Evolutionary conservation across 345 rosid species (phyloP), one percentile per base, ranked within the genome.

Genomic region (Heritiera fomes): DNA sequence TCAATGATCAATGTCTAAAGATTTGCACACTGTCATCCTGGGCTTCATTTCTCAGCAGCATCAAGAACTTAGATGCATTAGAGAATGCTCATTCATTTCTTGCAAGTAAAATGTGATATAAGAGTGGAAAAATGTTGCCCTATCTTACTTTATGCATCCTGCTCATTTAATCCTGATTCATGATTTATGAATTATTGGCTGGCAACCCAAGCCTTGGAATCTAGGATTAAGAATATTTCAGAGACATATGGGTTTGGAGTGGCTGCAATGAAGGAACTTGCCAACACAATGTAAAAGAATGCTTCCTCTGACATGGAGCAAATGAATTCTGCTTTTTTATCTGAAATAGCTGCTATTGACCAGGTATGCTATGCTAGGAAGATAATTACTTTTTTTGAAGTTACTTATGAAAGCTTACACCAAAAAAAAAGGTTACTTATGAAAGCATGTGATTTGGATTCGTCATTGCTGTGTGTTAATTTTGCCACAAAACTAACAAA

Each of bases 11-110:
- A 23, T 23, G 86, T 79, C 87, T 95, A 78, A 90, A 88, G 88
- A 85, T 77, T 65, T 93, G 83, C 98, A 91, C 81, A 89, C 82
- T 73, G 85, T 86, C 78, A 87, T 93, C 65, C 79, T 95, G 28
- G 91, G 92, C 11, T 95, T 94, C 69, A 87, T 93, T 81, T 89
- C 91, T 87, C 93, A 92, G 81, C 99, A 93, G 81, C 96, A 92
- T 78, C 91, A 95, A 70, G 91, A 90, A 61, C 75, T 95, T 60
- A 88, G 93, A 87, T 83, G 88, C 85, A 85, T 92, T 91, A 84
- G 99, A 95, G 63, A 90, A 91, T 75, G 67, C 79, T 32, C 83
- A 83, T 61, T 87, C 89, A 20, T 89, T 85, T 85, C 86, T 95
- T 72, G 96, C 95, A 20, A 83, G 85, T 70, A 95, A 23, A 92